Base-by-base conservation (phyloP, 306 rosid species). In the Erythrophleum fordii region DNA sequence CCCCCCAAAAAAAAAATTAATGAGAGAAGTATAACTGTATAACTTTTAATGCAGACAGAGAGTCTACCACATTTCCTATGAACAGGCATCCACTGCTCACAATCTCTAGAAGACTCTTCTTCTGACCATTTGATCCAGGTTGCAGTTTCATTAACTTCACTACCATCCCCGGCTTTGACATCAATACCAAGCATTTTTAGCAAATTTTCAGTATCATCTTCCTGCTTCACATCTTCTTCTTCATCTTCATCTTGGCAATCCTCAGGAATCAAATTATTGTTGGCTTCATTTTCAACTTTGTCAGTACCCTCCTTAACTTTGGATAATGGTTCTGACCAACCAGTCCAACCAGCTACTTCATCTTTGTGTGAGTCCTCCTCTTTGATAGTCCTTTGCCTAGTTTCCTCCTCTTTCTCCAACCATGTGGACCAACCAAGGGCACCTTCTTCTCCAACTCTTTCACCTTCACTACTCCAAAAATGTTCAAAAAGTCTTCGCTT, bases 361-460 rank as follows among this genome's bases (percentile, higher is more conserved):
- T 80, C 81, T 68, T 87, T 91, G 75, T 44, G 69, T 55, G 85
- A 62, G 46, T 69, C 75, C 77, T 92, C 95, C 87, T 95, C 98
- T 78, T 79, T 82, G 31, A 91, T 49, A 82, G 83, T 84, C 52
- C 44, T 80, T 83, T 88, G 97, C 84, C 97, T 91, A 86, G 86
- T 88, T 85, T 93, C 99, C 91, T 93, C 99, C 82, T 91, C 97
- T 88, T 87, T 93, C 78, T 87, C 97, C 88, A 95, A 89, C 99
- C 97, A 93, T 16, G 95, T 86, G 73, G 94, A 90, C 99, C 99
- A 95, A 80, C 99, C 97, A 35, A 89, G 80, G 49, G 94, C 94
- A 39, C 93, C 95, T 80, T 95, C 99, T 86, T 93, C 97, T 85
- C 99, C 99, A 25, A 93, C 89, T 87, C 99, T 92, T 77, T 89